phyloP scores from a whole-genome alignment of 2,329 filamentous ascomycete species.

The Fusarium sp. region DNA sequence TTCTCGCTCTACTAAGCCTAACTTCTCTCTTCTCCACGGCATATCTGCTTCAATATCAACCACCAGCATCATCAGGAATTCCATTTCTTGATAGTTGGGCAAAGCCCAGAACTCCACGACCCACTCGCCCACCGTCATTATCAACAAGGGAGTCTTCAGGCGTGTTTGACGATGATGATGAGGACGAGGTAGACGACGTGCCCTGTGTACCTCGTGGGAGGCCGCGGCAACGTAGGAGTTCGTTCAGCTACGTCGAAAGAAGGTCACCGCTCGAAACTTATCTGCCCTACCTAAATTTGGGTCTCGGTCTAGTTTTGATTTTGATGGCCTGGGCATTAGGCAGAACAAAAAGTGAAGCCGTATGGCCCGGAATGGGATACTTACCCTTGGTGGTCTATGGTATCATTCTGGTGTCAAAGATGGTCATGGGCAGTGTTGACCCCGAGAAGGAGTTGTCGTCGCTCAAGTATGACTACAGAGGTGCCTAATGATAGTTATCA shows the following conservation, averaged over 20 bases:
- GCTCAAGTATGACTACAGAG: slow-evolving; percentile 73
- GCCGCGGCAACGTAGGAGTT: slow-evolving; percentile 28
- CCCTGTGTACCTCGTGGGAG: slow-evolving; percentile 17
- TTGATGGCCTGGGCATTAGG: slow-evolving; percentile 53
- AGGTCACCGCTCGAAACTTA: slow-evolving; percentile 62
- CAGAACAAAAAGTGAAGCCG: slow-evolving; percentile 44
- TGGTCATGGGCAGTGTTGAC: slow-evolving; percentile 73
- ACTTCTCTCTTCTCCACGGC: slow-evolving; percentile 69
- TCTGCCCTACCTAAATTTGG: slow-evolving; percentile 68
- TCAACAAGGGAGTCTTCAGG: slow-evolving; percentile 23
- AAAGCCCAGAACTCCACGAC: slow-evolving; percentile 37
- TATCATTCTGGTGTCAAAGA: slow-evolving; percentile 68
- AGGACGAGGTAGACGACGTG: slow-evolving; percentile 27
- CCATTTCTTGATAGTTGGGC: slow-evolving; percentile 56
- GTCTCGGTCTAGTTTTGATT: slow-evolving; percentile 61
- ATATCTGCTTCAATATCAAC: slow-evolving; percentile 66
- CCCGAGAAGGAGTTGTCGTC: slow-evolving; percentile 68
- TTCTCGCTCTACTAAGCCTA: slow-evolving; percentile 65
- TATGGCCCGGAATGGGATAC: slow-evolving; percentile 56
- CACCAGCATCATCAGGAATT: slow-evolving; percentile 64
- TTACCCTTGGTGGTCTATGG: slow-evolving; percentile 67
- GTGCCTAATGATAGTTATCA: slow-evolving; percentile 55
- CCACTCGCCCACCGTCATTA: slow-evolving; percentile 36
- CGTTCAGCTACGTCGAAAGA: slow-evolving; percentile 34
- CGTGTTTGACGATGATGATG: slow-evolving; percentile 24